A percentile compares a stretch with the other conserved stretches of the same genome.
phyloP scores from a whole-genome alignment of 768 basidiomycete species.

The Rubroboletus satanas region DNA sequence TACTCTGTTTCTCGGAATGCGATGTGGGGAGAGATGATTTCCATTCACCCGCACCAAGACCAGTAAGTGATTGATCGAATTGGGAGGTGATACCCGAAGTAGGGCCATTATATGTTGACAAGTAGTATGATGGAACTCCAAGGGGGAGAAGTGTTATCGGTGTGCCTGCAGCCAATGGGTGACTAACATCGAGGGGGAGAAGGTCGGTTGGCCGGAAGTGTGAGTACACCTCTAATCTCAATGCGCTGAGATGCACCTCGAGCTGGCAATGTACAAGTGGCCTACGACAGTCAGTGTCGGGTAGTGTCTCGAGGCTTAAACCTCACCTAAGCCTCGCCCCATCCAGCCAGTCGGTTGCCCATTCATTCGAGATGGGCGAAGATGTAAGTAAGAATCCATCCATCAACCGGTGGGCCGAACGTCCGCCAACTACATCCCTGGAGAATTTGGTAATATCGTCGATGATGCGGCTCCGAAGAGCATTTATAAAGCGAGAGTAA shows the following conservation, averaged over 20 bases:
- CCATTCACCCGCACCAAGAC: constrained; percentile 62
- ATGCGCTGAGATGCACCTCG: constrained; percentile 45
- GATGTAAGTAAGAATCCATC: constrained; percentile 62
- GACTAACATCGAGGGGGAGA: constrained; percentile 41
- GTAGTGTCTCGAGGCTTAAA: background rate
- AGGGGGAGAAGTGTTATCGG: constrained; percentile 70
- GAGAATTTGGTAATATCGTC: constrained; percentile 51
- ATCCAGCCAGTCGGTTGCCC: constrained; percentile 65
- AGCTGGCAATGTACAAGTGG: constrained; percentile 60
- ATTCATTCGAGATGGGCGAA: constrained; percentile 44
- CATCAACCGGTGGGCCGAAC: constrained; percentile 47
- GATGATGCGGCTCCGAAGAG: constrained; percentile 50
- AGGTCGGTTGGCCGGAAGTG: constrained; percentile 55
- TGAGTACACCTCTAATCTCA: constrained; percentile 62
- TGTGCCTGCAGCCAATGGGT: constrained; percentile 53
- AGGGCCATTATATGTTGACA: constrained; percentile 68
- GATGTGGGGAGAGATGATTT: constrained; percentile 5
- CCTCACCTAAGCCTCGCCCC: constrained; percentile 45
- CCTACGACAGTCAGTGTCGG: constrained; percentile 33
- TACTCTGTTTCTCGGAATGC: constrained; percentile 21
- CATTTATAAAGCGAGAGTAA: constrained; percentile 52
- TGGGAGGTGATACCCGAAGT: constrained; percentile 56
- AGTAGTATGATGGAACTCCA: constrained; percentile 68
- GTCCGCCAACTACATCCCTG: constrained; percentile 25
- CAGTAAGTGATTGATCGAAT: constrained; percentile 60